Conservation (phyloP, 2,329 filamentous ascomycete genomes). For the Fusarium robinianum region DNA sequence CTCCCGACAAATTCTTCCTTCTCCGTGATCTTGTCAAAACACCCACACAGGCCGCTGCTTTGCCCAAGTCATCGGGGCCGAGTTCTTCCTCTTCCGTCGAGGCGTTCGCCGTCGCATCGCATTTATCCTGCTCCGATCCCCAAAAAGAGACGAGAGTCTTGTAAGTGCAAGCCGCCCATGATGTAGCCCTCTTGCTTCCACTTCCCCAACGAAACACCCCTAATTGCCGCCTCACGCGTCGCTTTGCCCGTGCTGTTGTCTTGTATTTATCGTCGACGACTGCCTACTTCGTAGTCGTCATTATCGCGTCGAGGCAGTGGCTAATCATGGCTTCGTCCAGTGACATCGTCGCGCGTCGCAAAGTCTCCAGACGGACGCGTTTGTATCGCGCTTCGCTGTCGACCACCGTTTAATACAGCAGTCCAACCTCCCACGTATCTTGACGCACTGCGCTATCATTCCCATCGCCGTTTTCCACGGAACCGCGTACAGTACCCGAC, state of each 20-base stretch:
- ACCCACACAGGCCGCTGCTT: conserved; percentile 40
- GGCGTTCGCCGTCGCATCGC: conserved; percentile 45
- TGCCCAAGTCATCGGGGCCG: conserved; percentile 39
- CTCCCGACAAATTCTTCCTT: conserved; percentile 45
- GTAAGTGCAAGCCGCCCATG: conserved; percentile 41
- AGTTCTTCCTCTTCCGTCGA: conserved; percentile 56
- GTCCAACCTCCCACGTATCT: too few species aligned
- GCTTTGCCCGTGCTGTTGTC: conserved; percentile 20
- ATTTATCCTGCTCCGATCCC: conserved; percentile 51
- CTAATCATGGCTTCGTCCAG: conserved; percentile 36
- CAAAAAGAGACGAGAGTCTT: conserved; percentile 39
- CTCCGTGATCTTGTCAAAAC: conserved; percentile 44
- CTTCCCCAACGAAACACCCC: conserved; percentile 24
- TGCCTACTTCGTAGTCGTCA: conserved; percentile 21
- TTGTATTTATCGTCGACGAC: conserved; percentile 16
- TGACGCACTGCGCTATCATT: too few species aligned
- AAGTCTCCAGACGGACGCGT: conserved; percentile 20
- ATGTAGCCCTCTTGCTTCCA: conserved; percentile 23
- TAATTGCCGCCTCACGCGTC: not conserved
- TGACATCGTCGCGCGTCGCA: conserved; percentile 35
- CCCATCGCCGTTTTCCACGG: too few species aligned
- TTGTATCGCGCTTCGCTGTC: conserved; percentile 27
- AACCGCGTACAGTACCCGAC: conserved; percentile 1
- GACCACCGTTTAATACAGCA: too few species aligned
- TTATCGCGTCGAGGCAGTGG: conserved; percentile 29